Base-by-base conservation (phyloP, 1,284 basidiomycete species). In the Irpex sp. region DNA sequence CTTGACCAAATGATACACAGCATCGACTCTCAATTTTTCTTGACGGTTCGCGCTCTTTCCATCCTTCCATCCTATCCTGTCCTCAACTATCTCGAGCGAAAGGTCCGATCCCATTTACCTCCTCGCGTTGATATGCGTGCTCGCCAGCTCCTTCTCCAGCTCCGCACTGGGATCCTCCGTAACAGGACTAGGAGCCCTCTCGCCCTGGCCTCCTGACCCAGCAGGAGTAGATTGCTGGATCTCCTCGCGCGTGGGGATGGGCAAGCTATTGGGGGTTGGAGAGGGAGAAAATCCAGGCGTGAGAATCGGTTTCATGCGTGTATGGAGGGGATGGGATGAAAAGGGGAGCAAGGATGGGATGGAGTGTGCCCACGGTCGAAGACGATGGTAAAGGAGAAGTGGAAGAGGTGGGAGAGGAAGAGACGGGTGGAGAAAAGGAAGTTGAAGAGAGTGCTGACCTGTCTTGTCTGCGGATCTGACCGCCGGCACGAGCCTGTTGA, bases 151-250 rank as follows among this genome's bases (percentile, higher is more conserved):
- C 55, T 88, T 86, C 74, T 96, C 94, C 17, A 97, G 83, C 68
- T 93, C 92, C 61, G 88, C 90, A 65, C 90, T 90, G 3, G 94
- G 94, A 73, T 97, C 89, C 70, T 95, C 94, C 75, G 87, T 84
- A 66, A 89, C 82, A 19, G 85, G 88, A 69, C 78, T 88, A 59
- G 79, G 75, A 11, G 83, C 83, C 54, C 83, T 81, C 60, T 67
- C 64, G 60, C 65, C 66, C 19, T 83, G 82, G 19, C 89, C 91
- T 60, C 53, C 53, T 6, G 53, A 21, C 5, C 31, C 53, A 1
- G 31, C n/a, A 26, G 49, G 21, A 1, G 92, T 90, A 5, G 90
- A 92, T 72, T 78, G 87, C 67, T 91, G 76, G 66, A 93, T 91
- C 68, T 94, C 92, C 58, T 93, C 92, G 53, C 91, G 84, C 43